phyloP scores from a whole-genome alignment of 2,329 filamentous ascomycete genomes.

The Aspergillus sergii region DNA sequence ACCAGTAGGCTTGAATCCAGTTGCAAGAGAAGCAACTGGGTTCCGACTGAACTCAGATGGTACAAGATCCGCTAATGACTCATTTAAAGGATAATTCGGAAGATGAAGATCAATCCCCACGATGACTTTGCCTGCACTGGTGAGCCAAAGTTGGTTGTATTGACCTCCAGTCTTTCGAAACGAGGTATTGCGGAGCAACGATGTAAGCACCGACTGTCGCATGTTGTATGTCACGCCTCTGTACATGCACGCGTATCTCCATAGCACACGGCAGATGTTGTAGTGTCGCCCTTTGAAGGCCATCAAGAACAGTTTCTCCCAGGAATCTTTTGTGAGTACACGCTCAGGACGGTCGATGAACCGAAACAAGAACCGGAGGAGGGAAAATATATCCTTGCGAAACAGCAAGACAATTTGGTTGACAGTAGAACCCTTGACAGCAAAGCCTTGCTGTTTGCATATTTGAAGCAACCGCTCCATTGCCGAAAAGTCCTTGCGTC shows the following conservation, averaged over 20 bases:
- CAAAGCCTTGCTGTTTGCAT: conserved; percentile 31
- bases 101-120: conserved; percentile 31
- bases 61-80: conserved; percentile 21
- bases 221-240: conserved; percentile 36
- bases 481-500: conserved; percentile 28
- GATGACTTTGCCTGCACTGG: conserved; percentile 37
- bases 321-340: conserved; percentile 27
- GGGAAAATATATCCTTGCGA: conserved; percentile 25
- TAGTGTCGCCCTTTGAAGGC: conserved; percentile 41
- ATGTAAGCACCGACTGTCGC: conserved; percentile 33
- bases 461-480: conserved; percentile 34
- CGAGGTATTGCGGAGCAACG: conserved; percentile 31
- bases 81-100: conserved; percentile 11
- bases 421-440: conserved; percentile 31
- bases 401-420: conserved; percentile 33
- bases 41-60: conserved; percentile 30
- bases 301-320: conserved; percentile 44
- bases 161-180: conserved; percentile 13
- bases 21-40: conserved; percentile 29
- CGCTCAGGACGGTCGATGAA: conserved; percentile 23
- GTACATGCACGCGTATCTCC: conserved; percentile 51
- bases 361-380: conserved; percentile 26
- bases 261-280: conserved; percentile 50
- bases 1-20: conserved; percentile 19
- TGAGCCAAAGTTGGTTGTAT: conserved; percentile 22